Conservation (phyloP, 768 basidiomycete genomes). For the Hortiboletus flavorubellus region DNA sequence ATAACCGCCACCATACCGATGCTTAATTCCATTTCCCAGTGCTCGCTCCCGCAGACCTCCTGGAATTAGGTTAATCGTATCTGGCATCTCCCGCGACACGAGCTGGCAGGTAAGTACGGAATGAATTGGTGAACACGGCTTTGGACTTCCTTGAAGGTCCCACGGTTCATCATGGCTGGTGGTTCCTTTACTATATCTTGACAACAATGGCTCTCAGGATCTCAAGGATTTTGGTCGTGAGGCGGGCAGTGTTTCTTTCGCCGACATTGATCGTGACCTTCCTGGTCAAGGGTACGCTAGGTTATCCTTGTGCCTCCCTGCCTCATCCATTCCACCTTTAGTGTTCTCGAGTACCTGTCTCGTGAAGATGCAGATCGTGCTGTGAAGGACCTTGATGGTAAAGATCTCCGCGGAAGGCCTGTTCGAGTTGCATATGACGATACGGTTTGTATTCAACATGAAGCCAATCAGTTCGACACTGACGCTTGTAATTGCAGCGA, state of each 20-base stretch:
- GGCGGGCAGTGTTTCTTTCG: conserved; percentile 89
- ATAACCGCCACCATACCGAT: conserved; percentile 6
- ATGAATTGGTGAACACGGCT: background rate
- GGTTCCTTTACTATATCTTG: conserved; percentile 12
- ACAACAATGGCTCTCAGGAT: conserved; percentile 61
- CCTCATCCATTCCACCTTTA: conserved; percentile 30
- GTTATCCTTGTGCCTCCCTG: background rate
- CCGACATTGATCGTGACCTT: conserved; percentile 87
- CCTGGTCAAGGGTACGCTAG: conserved; percentile 80
- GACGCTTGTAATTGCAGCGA: conserved; percentile 41
- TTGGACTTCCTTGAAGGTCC: conserved; percentile 18
- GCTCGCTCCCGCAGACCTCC: conserved; percentile 73
- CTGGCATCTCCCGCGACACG: conserved; percentile 88
- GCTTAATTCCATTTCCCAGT: conserved; percentile 34
- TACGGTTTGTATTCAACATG: conserved; percentile 41
- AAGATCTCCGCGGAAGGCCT: conserved; percentile 80
- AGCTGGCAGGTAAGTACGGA: conserved; percentile 92
- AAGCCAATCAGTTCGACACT: background rate
- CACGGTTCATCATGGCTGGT: conserved; percentile 14
- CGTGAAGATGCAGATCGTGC: conserved; percentile 92
- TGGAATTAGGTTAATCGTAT: conserved; percentile 80
- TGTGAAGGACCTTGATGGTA: conserved; percentile 81
- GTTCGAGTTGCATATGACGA: conserved; percentile 71
- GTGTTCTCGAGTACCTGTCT: conserved; percentile 86
- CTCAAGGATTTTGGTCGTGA: conserved; percentile 97